A percentile compares a stretch with the other conserved stretches of the same genome.
These are phyloP conservation scores for Apiotrichum akiyoshidainum DNA, from an alignment of 1,284 basidiomycete species.

Conservation along the genomic window DNA sequence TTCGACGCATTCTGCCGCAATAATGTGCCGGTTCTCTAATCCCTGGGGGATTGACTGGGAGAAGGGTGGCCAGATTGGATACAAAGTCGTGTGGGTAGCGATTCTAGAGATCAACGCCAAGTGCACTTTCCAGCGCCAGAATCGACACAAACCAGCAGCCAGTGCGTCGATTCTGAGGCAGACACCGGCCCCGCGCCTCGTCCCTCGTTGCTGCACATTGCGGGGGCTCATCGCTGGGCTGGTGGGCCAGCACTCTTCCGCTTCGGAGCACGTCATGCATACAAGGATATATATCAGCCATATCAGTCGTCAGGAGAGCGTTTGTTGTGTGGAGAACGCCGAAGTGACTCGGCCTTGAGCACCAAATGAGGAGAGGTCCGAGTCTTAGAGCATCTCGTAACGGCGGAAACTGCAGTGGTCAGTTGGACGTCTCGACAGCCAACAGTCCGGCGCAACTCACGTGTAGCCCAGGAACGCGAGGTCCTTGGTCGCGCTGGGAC, in stretches of 20 bases:
- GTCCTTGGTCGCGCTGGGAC: slow-evolving; percentile 73
- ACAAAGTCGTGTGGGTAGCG: too few species aligned
- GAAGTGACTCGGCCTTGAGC: not conserved
- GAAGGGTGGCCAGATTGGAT: too few species aligned
- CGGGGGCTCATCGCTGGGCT: too few species aligned
- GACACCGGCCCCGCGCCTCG: too few species aligned
- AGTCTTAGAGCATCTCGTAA: slow-evolving; percentile 46
- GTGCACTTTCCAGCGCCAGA: too few species aligned
- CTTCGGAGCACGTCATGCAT: slow-evolving; percentile 14
- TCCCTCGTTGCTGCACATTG: too few species aligned
- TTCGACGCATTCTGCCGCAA: too few species aligned
- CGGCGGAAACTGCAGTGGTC: slow-evolving; percentile 37
- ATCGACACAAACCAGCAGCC: too few species aligned
- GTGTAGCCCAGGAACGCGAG: slow-evolving; percentile 84
- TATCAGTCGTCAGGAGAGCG: slow-evolving; percentile 9
- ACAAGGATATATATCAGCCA: slow-evolving; percentile 14
- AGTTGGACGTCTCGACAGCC: not conserved
- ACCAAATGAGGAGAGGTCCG: not conserved
- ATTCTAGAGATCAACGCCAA: too few species aligned
- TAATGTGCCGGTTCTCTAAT: too few species aligned
- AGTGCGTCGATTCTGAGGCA: not conserved
- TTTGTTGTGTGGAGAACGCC: not conserved
- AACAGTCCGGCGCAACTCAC: slow-evolving; percentile 19
- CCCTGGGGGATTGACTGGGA: too few species aligned
- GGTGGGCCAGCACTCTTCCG: not conserved